A percentile compares a stretch with the other conserved stretches of the same genome.
These are phyloP conservation scores for Alternaria burnsii DNA, from an alignment of 2,329 filamentous ascomycete species.

Conservation along the genomic window DNA sequence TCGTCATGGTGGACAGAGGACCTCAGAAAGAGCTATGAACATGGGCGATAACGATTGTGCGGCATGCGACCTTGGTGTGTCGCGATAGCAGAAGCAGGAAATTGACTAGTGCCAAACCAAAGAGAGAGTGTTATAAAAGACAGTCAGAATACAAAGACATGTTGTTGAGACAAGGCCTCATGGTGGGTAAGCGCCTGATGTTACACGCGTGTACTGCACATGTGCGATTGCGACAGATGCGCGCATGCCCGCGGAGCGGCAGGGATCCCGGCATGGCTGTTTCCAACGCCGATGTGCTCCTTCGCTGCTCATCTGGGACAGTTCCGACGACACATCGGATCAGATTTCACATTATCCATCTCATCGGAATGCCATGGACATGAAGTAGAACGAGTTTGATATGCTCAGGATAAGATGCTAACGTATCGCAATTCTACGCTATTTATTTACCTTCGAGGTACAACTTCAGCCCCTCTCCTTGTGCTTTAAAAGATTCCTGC, in stretches of 20 bases:
- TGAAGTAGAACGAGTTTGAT: background rate
- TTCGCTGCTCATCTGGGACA: background rate
- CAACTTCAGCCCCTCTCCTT: slow-evolving; percentile 39
- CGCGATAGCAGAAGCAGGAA: background rate
- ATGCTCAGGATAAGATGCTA: background rate
- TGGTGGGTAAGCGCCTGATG: slow-evolving; percentile 26
- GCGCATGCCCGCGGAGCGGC: slow-evolving; percentile 10
- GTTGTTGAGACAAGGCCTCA: slow-evolving; percentile 19
- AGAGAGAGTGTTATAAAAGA: slow-evolving; percentile 4
- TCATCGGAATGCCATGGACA: background rate
- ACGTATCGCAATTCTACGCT: background rate
- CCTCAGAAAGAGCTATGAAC: background rate
- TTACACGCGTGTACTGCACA: slow-evolving; percentile 19
- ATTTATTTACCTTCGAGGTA: slow-evolving; percentile 14
- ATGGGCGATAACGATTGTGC: slow-evolving; percentile 11
- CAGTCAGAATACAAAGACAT: background rate
- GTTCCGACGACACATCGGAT: background rate
- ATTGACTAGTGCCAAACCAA: background rate
- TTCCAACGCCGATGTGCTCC: background rate
- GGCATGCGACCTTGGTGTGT: background rate
- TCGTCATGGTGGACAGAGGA: slow-evolving; percentile 3
- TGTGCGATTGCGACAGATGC: slow-evolving; percentile 20
- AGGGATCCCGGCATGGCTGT: slow-evolving; percentile 10
- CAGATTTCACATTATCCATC: background rate
- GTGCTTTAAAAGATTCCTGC: slow-evolving; percentile 39